Base-by-base conservation (phyloP, 2,329 filamentous ascomycete genomes). In the Graphilbum sp. region DNA sequence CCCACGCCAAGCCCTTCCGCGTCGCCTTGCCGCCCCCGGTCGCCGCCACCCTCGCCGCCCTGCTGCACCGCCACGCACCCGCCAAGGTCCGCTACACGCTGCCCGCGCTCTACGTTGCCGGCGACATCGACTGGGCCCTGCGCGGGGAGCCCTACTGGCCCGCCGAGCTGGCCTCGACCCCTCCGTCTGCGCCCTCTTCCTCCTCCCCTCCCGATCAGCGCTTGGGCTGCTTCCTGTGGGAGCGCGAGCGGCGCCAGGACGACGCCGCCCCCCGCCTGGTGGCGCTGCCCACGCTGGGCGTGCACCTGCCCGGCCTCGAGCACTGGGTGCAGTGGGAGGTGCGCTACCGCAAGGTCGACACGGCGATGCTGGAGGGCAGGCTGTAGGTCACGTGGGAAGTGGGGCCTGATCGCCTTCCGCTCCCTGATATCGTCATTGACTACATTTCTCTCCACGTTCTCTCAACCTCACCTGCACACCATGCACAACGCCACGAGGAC, bases 21-120 rank as follows among this genome's bases (percentile, higher is more conserved):
- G 21, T 24, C 7, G 4, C 17, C 7, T 2, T 25, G 34, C 10
- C 29, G 30, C 5, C 36, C 3, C 30, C 20, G 12, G 20, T 20
- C 4, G 17, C 25, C 11, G 33, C 34, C 13, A 20, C 32, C 1
- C 53, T 74, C 1, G 57, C 60, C 23, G 52, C 52, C 2, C 40
- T 64, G 9, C 59, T 75, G 16, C 64, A 62, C 41, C 51, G 57
- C 7, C 59, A 67, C 38, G 69, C 70, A 0, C 68, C 69, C 0
- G 66, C 62, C 0, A 75, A 74, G 49, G 59, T 66, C 13, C 58
- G 71, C 12, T 74, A 61, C 43, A 68, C 69, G 0, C 51, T 75
- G 3, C 71, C 71, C 0, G 71, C 63, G 1, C 50, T 75, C 8
- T 75, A 74, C 48, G 54, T 58, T 8, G 53, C 59, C 19, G 48